These are phyloP conservation scores for Zostera marina DNA, from an alignment of 116 monocot species.

Conservation along the genomic window DNA sequence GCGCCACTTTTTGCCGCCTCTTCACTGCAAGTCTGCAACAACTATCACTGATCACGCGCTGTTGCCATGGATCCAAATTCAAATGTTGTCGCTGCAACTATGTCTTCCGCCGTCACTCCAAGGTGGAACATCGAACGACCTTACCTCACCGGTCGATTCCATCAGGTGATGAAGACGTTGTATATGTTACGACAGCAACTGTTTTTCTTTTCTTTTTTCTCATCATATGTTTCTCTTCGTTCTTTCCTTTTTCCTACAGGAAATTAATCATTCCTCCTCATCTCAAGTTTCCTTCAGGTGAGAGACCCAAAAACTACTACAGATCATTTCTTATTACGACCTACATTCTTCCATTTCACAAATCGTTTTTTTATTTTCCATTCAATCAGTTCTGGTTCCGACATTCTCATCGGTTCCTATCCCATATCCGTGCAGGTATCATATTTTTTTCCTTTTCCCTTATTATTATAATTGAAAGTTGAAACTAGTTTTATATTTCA, in stretches of 20 bases:
- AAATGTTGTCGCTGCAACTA: background rate
- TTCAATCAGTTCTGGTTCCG: constrained; percentile 29
- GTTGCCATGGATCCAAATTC: background rate
- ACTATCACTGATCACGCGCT: background rate
- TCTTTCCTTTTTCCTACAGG: constrained; percentile 16
- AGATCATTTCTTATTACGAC: no score
- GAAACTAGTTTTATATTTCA: background rate
- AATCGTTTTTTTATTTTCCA: background rate
- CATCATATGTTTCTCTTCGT: background rate
- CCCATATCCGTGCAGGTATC: constrained; percentile 84
- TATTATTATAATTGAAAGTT: background rate
- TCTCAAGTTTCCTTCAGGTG: constrained; percentile 49
- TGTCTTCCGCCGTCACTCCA: constrained; percentile 42
- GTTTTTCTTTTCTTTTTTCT: background rate
- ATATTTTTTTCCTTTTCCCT: background rate
- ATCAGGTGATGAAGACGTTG: constrained; percentile 27
- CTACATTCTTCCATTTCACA: background rate
- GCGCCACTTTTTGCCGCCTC: background rate
- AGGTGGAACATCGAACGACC: constrained; percentile 86
- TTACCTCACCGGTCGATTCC: constrained; percentile 83
- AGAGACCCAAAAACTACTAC: background rate
- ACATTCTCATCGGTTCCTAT: constrained; percentile 68
- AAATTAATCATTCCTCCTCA: constrained; percentile 33
- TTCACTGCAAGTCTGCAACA: background rate
- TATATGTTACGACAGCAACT: background rate